Evolutionary conservation across 1,139 yeast genomes (phyloP), one percentile per base, ranked within the genome.

Genomic region (Yamadazyma membranifaciens): DNA sequence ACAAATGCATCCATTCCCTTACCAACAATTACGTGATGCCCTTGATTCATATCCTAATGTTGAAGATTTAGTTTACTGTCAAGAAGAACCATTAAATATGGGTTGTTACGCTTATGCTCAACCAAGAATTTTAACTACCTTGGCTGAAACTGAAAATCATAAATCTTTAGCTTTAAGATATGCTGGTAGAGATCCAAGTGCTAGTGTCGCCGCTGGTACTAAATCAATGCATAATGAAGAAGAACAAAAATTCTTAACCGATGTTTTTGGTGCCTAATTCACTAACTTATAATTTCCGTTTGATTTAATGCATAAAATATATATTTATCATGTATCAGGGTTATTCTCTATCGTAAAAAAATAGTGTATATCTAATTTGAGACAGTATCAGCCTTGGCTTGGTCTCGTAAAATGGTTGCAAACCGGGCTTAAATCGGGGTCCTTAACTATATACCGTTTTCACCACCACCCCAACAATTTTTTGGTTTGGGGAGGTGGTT

Each of bases 1-100:
- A 72, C 98, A 94, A 75, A 63, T 91, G 57, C 97, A 94, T 63
- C 99, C 99, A 66, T 94, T 94, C 98, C 98, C 98, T 68, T 94
- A 74, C 69, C 92, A 94, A 45, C 96, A 87, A 72, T 72, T 94
- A 57, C 85, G 89, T 62, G 97, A 91, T 57, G 70, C 87, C 29
- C 73, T 94, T 55, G 75, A 87, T 68, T 64, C 80, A 41, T 94
- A 85, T 75, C 88, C 95, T 60, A 82, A 82, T 64, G 62, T 84
- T 48, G 83, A 85, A 65, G 98, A 94, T 63, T 72, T 94, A 55
- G 95, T 89, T 36, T 94, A 94, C 94, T 85, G 95, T 69, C 98
- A 94, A 75, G 99, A 94, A 74, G 99, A 94, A 75, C 98, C 98
- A 55, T 79, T 92, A 71, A 94, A 94, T 74, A 92, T 92, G 83